These are phyloP conservation scores for Globisporangium alternatum DNA, from an alignment of 352 stramenopile genomes.

Conservation along the genomic window DNA sequence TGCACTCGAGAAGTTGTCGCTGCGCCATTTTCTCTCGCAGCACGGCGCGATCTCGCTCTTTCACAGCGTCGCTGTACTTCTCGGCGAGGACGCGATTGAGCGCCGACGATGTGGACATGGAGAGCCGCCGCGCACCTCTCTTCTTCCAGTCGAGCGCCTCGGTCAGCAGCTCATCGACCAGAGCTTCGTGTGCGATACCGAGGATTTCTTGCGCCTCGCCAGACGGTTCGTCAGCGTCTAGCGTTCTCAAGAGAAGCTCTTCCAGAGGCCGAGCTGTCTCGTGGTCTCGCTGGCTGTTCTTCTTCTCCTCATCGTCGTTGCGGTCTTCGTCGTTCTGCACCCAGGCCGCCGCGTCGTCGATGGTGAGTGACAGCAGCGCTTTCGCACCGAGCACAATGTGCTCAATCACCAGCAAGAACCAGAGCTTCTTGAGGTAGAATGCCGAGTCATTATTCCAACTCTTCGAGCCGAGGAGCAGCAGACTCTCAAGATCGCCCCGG, in stretches of 20 bases:
- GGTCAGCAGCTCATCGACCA: constrained; percentile 20
- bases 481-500: constrained; percentile 56
- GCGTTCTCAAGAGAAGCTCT: neutral
- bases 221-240: neutral
- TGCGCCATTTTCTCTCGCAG: constrained; percentile 28
- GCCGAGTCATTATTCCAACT: constrained; percentile 19
- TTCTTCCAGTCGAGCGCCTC: constrained; percentile 16
- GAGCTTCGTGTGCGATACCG: neutral
- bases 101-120: constrained; percentile 11
- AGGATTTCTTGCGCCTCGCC: neutral
- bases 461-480: constrained; percentile 24
- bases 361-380: constrained; percentile 56
- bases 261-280: constrained; percentile 3
- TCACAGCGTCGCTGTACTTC: constrained; percentile 36
- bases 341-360: constrained; percentile 70
- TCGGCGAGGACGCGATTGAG: constrained; percentile 40
- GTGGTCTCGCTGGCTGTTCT: constrained; percentile 13
- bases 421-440: constrained; percentile 56
- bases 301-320: constrained; percentile 37
- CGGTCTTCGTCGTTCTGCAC: constrained; percentile 70
- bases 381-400: constrained; percentile 66
- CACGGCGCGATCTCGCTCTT: constrained; percentile 42
- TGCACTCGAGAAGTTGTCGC: constrained; percentile 27
- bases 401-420: constrained; percentile 59
- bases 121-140: neutral